Conservation (phyloP, 2,329 filamentous ascomycete genomes). For the Monosporascus ibericus region DNA sequence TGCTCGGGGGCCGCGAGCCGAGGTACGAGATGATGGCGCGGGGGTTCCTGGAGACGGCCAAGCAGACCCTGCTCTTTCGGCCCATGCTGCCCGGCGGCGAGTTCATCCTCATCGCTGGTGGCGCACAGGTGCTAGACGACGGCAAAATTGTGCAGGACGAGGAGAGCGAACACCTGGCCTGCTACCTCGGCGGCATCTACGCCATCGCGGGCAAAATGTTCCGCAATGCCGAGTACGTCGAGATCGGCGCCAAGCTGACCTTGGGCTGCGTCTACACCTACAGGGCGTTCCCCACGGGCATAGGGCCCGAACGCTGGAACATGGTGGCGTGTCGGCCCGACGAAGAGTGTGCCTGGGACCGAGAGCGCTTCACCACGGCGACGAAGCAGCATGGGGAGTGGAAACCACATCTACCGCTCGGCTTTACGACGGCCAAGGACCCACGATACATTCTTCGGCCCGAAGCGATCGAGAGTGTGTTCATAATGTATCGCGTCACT, state of each 20-base stretch:
- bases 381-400: slow-evolving; percentile 16
- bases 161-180: slow-evolving; percentile 55
- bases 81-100: slow-evolving; percentile 54
- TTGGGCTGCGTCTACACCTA: slow-evolving; percentile 61
- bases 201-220: slow-evolving; percentile 61
- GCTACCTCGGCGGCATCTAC: slow-evolving; percentile 67
- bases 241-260: slow-evolving; percentile 50
- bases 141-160: slow-evolving; percentile 22
- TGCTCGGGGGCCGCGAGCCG: slow-evolving; percentile 52
- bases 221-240: slow-evolving; percentile 44
- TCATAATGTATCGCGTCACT: slow-evolving; percentile 26
- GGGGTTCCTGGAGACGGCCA: slow-evolving; percentile 50
- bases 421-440: slow-evolving; percentile 49
- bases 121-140: slow-evolving; percentile 28
- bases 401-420: slow-evolving; percentile 31
- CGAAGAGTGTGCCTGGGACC: slow-evolving; percentile 26
- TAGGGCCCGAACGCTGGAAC: slow-evolving; percentile 55
- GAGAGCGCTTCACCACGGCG: slow-evolving; percentile 14
- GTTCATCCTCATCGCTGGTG: slow-evolving; percentile 59
- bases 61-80: slow-evolving; percentile 59
- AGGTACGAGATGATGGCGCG: slow-evolving; percentile 32
- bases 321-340: slow-evolving; percentile 36
- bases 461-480: slow-evolving; percentile 28
- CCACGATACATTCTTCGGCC: slow-evolving; percentile 27
- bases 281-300: slow-evolving; percentile 47